These are phyloP conservation scores for Mortierella sp. DNA, from an alignment of 371 early-diverging fungal species.

Conservation along the genomic window DNA sequence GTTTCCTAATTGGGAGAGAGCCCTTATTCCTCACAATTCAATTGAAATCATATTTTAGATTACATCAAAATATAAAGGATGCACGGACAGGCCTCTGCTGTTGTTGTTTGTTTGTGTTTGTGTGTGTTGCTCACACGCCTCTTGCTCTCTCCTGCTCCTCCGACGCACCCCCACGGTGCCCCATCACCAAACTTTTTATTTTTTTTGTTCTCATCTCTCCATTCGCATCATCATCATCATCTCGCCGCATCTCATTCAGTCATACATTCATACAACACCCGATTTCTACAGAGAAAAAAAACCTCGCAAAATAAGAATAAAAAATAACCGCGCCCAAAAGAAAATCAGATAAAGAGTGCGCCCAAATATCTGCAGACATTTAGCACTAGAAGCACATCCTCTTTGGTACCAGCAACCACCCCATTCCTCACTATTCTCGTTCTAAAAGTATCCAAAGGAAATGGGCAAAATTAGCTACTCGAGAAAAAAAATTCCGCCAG, in stretches of 20 bases:
- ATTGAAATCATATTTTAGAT: not conserved
- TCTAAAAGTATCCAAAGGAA: no score
- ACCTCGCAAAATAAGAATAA: not conserved
- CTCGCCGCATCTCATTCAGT: no score
- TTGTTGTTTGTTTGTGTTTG: not conserved
- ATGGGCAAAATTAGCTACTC: no score
- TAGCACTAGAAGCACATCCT: no score
- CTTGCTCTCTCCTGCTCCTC: slow-evolving; percentile 4
- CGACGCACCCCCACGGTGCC: no score
- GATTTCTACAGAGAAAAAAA: not conserved
- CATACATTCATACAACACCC: not conserved
- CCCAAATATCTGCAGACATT: not conserved
- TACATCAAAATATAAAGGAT: not conserved
- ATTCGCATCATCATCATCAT: not conserved
- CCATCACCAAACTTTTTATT: slow-evolving; percentile 3
- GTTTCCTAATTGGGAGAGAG: not conserved
- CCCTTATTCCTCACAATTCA: not conserved
- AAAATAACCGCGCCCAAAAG: not conserved
- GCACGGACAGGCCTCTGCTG: not conserved
- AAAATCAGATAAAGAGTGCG: not conserved
- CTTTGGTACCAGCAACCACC: no score
- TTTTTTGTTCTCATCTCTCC: not conserved
- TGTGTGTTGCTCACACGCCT: slow-evolving; percentile 1
- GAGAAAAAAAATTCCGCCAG: no score
- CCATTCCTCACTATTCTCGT: not conserved